Evolutionary conservation across 345 rosid species (phyloP).

Genomic region (Pugionium dolabratum): DNA sequence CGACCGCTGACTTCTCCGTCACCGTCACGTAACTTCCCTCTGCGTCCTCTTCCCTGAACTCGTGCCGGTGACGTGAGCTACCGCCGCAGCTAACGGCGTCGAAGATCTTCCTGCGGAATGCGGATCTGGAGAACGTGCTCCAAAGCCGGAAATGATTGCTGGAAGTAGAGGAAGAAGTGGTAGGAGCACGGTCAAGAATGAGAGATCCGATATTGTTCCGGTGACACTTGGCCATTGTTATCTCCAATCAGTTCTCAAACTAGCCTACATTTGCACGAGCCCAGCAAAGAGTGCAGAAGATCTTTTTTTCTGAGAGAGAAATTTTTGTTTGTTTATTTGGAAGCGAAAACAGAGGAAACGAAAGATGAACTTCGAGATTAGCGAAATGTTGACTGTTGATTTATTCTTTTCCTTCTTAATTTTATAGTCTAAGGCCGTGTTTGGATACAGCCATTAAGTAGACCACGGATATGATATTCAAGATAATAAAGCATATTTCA

Average conservation of each 20-base stretch:
- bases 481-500: background rate
- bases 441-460: slow-evolving; percentile 29
- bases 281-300: slow-evolving; percentile 16
- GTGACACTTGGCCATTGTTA: slow-evolving; percentile 69
- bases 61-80: slow-evolving; percentile 56
- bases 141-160: slow-evolving; percentile 56
- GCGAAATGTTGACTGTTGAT: slow-evolving; percentile 39
- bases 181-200: slow-evolving; percentile 52
- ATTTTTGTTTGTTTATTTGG: slow-evolving; percentile 26
- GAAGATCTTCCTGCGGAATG: slow-evolving; percentile 68
- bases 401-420: slow-evolving; percentile 14
- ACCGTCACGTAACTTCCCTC: slow-evolving; percentile 31
- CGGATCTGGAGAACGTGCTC: slow-evolving; percentile 58
- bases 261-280: slow-evolving; percentile 22
- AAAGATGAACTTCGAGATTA: slow-evolving; percentile 23
- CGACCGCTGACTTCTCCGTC: slow-evolving; percentile 39
- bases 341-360: slow-evolving; percentile 34
- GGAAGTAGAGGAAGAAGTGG: slow-evolving; percentile 41
- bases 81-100: slow-evolving; percentile 85
- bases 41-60: slow-evolving; percentile 43
- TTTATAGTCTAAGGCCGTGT: slow-evolving; percentile 10
- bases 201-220: slow-evolving; percentile 72
- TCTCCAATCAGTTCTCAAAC: slow-evolving; percentile 25
- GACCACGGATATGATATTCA: slow-evolving; percentile 7
- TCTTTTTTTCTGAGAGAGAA: background rate